Evolutionary conservation across 2,329 filamentous ascomycete genomes (phyloP).

Genomic region (Cordyceps cateniannulata): DNA sequence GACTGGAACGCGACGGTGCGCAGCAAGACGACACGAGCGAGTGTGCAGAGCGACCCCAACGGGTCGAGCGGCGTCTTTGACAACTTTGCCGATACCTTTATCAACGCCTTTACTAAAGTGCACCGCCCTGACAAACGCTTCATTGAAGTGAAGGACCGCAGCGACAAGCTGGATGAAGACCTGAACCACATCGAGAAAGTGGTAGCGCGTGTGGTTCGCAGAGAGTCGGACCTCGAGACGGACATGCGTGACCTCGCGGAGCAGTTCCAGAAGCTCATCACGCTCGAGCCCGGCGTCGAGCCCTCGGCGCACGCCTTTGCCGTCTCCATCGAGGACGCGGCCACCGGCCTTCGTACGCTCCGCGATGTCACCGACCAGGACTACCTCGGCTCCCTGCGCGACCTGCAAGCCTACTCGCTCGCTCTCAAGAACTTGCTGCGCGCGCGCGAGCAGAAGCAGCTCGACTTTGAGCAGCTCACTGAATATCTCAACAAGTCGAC

Average conservation of each 20-base stretch:
- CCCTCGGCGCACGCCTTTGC: slow-evolving; percentile 79
- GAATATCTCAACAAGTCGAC: slow-evolving; percentile 93
- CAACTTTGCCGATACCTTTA: slow-evolving; percentile 89
- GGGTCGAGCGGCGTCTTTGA: slow-evolving; percentile 73
- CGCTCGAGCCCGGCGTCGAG: slow-evolving; percentile 82
- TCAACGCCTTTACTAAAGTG: slow-evolving; percentile 95
- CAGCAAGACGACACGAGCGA: slow-evolving; percentile 61
- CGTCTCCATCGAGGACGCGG: slow-evolving; percentile 76
- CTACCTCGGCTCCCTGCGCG: slow-evolving; percentile 83
- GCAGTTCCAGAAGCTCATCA: slow-evolving; percentile 90
- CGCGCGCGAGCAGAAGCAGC: slow-evolving; percentile 92
- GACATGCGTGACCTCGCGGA: slow-evolving; percentile 87
- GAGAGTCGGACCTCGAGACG: slow-evolving; percentile 78
- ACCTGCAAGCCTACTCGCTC: slow-evolving; percentile 93
- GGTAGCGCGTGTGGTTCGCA: slow-evolving; percentile 80
- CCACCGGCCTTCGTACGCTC: slow-evolving; percentile 68
- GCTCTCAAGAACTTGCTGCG: slow-evolving; percentile 84
- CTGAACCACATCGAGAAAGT: slow-evolving; percentile 91
- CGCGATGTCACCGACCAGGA: slow-evolving; percentile 92
- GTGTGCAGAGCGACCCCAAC: slow-evolving; percentile 41
- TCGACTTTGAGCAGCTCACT: slow-evolving; percentile 92
- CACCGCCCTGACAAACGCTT: slow-evolving; percentile 94
- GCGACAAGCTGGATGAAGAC: slow-evolving; percentile 91
- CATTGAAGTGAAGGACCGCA: slow-evolving; percentile 85
- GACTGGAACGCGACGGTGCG: slow-evolving; percentile 98